Percentiles rank a stretch among this genome's conserved stretches.
Conservation (phyloP, 306 rosid genomes). For the Begonia fuchsioides region DNA sequence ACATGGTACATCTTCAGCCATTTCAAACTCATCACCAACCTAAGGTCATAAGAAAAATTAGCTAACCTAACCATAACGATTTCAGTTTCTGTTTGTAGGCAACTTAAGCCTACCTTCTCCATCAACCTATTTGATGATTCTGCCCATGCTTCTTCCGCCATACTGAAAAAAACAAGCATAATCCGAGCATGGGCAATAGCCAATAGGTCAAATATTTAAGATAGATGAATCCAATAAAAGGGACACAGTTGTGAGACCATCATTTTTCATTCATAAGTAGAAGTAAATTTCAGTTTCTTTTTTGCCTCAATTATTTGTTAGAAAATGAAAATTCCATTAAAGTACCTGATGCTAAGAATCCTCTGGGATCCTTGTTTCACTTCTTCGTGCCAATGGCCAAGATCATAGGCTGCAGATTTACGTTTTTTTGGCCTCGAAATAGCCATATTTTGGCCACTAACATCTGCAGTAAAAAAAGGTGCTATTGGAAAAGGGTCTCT, state of each 20-base stretch:
- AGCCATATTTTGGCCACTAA: slow-evolving; percentile 6
- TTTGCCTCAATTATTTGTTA: no score
- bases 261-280: no score
- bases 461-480: slow-evolving; percentile 11
- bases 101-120: slow-evolving; percentile 25
- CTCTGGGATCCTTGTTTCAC: slow-evolving; percentile 21
- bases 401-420: slow-evolving; percentile 20
- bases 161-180: slow-evolving; percentile 11
- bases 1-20: slow-evolving; percentile 16
- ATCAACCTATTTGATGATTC: slow-evolving; percentile 19
- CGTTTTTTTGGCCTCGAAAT: slow-evolving; percentile 31
- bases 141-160: slow-evolving; percentile 37
- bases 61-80: background rate
- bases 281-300: no score
- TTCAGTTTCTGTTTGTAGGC: background rate
- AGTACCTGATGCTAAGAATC: slow-evolving; percentile 27
- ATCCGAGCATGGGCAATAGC: background rate
- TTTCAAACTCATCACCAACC: slow-evolving; percentile 27
- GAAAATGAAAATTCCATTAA: background rate
- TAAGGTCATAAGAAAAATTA: slow-evolving; percentile 11
- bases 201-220: background rate
- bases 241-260: no score
- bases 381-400: slow-evolving; percentile 33
- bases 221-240: background rate
- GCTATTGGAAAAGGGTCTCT: slow-evolving; percentile 15